These are phyloP conservation scores for Onygena corvina DNA, from an alignment of 2,329 filamentous ascomycete species.

Conservation along the genomic window DNA sequence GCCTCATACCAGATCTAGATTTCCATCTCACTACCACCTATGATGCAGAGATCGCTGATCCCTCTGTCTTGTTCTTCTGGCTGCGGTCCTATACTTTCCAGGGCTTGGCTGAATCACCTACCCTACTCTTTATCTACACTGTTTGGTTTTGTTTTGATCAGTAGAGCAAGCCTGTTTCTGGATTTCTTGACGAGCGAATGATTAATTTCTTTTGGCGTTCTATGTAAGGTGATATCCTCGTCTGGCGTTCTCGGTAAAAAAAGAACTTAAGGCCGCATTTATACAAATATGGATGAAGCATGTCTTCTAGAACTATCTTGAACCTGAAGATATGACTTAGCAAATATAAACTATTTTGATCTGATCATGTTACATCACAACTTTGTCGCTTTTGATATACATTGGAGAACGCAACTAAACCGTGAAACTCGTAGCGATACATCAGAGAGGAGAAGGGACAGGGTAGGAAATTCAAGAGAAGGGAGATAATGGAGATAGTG, in stretches of 20 bases:
- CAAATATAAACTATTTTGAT: not conserved
- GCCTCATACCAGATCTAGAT: not conserved
- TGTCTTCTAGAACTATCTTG: not conserved
- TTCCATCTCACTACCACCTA: not conserved
- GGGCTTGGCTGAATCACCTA: not conserved
- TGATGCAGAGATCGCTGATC: not conserved
- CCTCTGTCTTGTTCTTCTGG: not conserved
- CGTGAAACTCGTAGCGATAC: no score
- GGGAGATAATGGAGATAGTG: not conserved
- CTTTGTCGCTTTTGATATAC: slow-evolving; percentile 3
- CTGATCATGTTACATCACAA: not conserved
- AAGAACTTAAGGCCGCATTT: not conserved
- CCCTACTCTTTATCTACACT: not conserved
- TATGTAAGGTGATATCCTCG: not conserved
- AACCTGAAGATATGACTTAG: not conserved
- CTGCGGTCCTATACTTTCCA: not conserved
- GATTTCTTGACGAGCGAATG: not conserved
- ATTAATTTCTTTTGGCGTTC: not conserved
- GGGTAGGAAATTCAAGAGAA: not conserved
- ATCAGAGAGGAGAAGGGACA: not conserved
- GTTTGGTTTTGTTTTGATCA: not conserved
- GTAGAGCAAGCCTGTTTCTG: not conserved
- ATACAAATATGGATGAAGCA: not conserved
- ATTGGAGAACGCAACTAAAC: not conserved
- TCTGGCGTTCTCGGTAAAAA: no score